Percentiles rank a stretch among this genome's conserved stretches.
Evolutionary conservation across 208 protist genomes (phyloP).

Genomic region (Leptomonas seymouri): DNA sequence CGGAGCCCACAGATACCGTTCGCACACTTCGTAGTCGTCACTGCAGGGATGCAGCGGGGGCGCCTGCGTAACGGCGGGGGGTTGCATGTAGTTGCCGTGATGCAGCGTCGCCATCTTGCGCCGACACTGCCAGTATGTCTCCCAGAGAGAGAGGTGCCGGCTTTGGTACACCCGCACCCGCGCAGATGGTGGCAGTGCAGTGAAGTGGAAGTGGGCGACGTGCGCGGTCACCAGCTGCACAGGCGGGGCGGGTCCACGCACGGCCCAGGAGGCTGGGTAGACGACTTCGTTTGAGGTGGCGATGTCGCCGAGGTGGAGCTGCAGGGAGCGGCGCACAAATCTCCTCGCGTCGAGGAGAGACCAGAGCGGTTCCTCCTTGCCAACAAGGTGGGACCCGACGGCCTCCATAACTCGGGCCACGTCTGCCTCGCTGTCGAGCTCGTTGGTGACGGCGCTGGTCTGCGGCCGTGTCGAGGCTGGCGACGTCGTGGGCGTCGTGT

Average conservation of each 20-base stretch:
- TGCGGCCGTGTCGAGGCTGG: slow-evolving; percentile 13
- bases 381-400: slow-evolving; percentile 62
- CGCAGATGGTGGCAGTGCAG: background rate
- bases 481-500: slow-evolving; percentile 9
- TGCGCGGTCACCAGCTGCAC: slow-evolving; percentile 39
- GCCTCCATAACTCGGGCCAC: slow-evolving; percentile 46
- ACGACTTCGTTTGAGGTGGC: slow-evolving; percentile 50
- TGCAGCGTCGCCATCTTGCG: slow-evolving; percentile 44
- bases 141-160: slow-evolving; percentile 60
- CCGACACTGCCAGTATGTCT: slow-evolving; percentile 60
- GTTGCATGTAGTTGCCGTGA: slow-evolving; percentile 40
- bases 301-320: slow-evolving; percentile 40
- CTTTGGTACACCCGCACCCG: slow-evolving; percentile 47
- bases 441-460: background rate
- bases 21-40: slow-evolving; percentile 71
- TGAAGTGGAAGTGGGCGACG: slow-evolving; percentile 29
- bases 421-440: slow-evolving; percentile 25
- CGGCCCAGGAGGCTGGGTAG: slow-evolving; percentile 52
- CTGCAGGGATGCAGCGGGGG: slow-evolving; percentile 44
- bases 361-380: slow-evolving; percentile 60
- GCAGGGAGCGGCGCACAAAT: slow-evolving; percentile 63
- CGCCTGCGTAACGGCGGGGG: slow-evolving; percentile 30
- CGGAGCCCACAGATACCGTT: slow-evolving; percentile 62
- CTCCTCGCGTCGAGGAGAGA: slow-evolving; percentile 53
- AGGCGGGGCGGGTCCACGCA: slow-evolving; percentile 32